These are phyloP conservation scores for Plantago lanceolata DNA, from an alignment of 305 asterid genomes.

Conservation along the genomic window DNA sequence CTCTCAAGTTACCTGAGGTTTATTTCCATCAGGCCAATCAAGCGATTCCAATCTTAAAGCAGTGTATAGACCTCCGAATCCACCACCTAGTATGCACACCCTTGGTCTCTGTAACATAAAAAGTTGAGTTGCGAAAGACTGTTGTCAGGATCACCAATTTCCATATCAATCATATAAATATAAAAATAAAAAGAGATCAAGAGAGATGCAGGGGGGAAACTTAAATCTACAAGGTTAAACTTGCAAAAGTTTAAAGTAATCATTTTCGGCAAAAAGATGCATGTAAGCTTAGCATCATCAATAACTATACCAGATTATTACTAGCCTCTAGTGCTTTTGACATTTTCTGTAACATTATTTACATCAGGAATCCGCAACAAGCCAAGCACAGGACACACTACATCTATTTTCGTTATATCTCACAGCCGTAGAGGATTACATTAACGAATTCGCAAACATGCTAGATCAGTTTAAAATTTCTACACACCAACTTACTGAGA, in stretches of 20 bases:
- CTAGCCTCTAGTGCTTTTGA: too few species aligned
- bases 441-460: too few species aligned
- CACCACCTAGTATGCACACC: conserved; percentile 95
- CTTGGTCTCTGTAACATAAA: conserved; percentile 64
- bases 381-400: too few species aligned
- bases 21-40: conserved; percentile 90
- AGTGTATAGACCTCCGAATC: conserved; percentile 95
- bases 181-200: too few species aligned
- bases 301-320: too few species aligned
- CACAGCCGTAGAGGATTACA: too few species aligned
- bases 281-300: too few species aligned
- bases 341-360: too few species aligned
- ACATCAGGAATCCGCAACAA: too few species aligned
- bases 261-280: background rate
- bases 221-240: background rate
- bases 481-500: too few species aligned
- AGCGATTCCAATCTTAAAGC: conserved; percentile 90
- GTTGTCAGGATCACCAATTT: background rate
- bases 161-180: background rate
- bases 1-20: conserved; percentile 66
- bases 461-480: too few species aligned
- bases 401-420: too few species aligned
- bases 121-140: background rate
- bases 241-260: background rate
- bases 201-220: background rate